Percentiles rank a stretch among this genome's conserved stretches.
phyloP scores from a whole-genome alignment of 2,329 filamentous ascomycete genomes.

The Waltergamsia citrina region DNA sequence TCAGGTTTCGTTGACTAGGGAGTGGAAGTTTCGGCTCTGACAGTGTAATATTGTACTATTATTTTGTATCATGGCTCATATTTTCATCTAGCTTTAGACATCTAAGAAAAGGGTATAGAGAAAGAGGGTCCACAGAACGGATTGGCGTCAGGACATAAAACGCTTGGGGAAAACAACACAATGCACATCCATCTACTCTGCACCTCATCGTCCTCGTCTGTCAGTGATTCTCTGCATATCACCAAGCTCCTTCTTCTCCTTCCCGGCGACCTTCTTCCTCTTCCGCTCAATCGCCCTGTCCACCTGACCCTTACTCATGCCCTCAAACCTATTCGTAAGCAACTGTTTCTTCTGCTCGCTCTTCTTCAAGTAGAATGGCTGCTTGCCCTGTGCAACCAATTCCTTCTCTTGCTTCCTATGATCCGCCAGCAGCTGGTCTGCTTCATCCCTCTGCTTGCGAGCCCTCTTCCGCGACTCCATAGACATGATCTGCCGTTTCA shows the following conservation, averaged over 20 bases:
- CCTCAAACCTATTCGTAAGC: slow-evolving; percentile 67
- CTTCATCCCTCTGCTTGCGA: slow-evolving; percentile 58
- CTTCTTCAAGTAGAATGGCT: slow-evolving; percentile 88
- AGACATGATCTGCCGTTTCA: slow-evolving; percentile 65
- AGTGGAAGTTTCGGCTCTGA: no score
- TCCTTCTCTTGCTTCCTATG: slow-evolving; percentile 81
- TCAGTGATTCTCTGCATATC: slow-evolving; percentile 18
- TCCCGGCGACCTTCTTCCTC: slow-evolving; percentile 79
- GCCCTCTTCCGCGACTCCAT: slow-evolving; percentile 73
- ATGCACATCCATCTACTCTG: neutral
- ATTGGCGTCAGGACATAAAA: neutral
- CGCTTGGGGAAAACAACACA: no score
- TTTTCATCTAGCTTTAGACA: neutral
- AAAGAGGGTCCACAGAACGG: slow-evolving; percentile 1
- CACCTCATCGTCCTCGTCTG: neutral
- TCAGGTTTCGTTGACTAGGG: slow-evolving; percentile 18
- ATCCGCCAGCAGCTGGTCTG: slow-evolving; percentile 59
- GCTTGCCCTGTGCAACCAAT: slow-evolving; percentile 78
- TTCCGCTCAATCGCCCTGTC: slow-evolving; percentile 78
- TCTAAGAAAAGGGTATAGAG: neutral
- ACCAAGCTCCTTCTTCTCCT: slow-evolving; percentile 70
- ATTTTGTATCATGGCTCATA: slow-evolving; percentile 2
- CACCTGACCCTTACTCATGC: slow-evolving; percentile 77
- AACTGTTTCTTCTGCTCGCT: slow-evolving; percentile 83
- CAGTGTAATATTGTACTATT: slow-evolving; percentile 1